A percentile compares a stretch with the other conserved stretches of the same genome.
Evolutionary conservation across 305 asterid species (phyloP).

Genomic region (Euphrasia arctica): DNA sequence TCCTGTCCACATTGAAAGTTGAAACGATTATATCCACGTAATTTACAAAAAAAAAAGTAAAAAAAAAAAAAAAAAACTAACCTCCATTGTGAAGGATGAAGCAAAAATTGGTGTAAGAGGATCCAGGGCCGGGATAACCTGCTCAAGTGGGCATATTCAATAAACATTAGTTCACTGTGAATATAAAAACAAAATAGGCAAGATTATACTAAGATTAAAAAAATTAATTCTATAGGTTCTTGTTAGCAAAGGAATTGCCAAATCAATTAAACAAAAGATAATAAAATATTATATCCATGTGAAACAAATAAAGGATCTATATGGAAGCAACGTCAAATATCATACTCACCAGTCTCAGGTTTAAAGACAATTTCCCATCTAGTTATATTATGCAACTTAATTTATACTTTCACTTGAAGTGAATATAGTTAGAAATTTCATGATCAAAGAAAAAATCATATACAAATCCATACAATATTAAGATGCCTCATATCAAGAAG

Average conservation of each 20-base stretch:
- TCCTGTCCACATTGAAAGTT: conserved; percentile 19
- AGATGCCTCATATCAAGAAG: conserved; percentile 8
- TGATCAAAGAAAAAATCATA: conserved; percentile 17
- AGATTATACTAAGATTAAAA: conserved; percentile 4
- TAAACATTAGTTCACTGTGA: conserved; percentile 11
- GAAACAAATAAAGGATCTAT: too few species aligned
- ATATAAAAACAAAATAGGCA: neutral
- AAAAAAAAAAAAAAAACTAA: too few species aligned
- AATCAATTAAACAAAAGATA: too few species aligned
- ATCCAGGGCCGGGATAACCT: conserved; percentile 99
- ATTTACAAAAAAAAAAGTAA: conserved; percentile 19
- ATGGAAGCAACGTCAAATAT: too few species aligned
- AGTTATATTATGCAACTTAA: conserved; percentile 9
- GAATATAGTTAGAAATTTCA: conserved; percentile 2
- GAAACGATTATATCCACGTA: conserved; percentile 20
- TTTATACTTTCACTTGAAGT: conserved; percentile 5
- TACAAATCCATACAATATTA: conserved; percentile 14
- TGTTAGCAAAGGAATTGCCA: conserved; percentile 13
- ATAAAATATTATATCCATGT: too few species aligned
- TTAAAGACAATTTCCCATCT: conserved; percentile 12
- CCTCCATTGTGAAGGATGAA: conserved; percentile 99
- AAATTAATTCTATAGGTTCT: conserved; percentile 2
- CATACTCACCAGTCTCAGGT: conserved; percentile 5
- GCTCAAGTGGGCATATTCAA: conserved; percentile 33
- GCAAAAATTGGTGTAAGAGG: conserved; percentile 87